Base-by-base conservation (phyloP, 139 green algal genomes). In the Picochlorum sp. region DNA sequence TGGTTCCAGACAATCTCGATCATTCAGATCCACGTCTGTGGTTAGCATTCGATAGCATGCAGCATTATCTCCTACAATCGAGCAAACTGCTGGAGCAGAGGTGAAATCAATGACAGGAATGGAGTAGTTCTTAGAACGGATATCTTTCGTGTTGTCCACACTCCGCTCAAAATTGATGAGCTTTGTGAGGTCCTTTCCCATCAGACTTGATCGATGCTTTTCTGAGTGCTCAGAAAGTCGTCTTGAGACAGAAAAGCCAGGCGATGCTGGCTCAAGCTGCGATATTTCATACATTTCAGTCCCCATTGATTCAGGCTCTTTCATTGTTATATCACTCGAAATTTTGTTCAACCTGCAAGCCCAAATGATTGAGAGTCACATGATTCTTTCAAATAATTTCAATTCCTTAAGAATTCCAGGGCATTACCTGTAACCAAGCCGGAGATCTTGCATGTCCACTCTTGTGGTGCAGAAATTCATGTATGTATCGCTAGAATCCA, bases 371-470 rank as follows among this genome's bases (percentile, higher is more conserved):
- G 7, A 20, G 6, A 54, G 11, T 21, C 45, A 24, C 18, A 24
- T 54, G 9, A 23, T 3, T 54, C 47, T 41, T 41, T 41, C 8
- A 41, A 41, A 41, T 41, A 3, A 54, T 3, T 54, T 0, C 2
- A 54, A 10, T 2, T 20, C 2, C 13, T 54, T 7, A 1, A 54
- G 11, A 20, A 54, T 13, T 7, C 2, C 8, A 24, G 0, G 6
- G 15, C 16, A 57, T 11, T 49, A 70, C 66, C 70, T 71, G 70
- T 80, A 80, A 9, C 57, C 65, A 28, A 64, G 23, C 23, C 74
- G 52, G 45, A 82, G 55, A 67, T 82, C 76, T 30, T 81, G 73
- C 14, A 72, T 6, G 6, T 67, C 64, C n/a, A 78, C 28, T 44
- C 45, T 66, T 65, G 52, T 67, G 23, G 60, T 58, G 49, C 24